Evolutionary conservation across 2,329 filamentous ascomycete genomes (phyloP).

Genomic region (Aspergillus transmontanensis): DNA sequence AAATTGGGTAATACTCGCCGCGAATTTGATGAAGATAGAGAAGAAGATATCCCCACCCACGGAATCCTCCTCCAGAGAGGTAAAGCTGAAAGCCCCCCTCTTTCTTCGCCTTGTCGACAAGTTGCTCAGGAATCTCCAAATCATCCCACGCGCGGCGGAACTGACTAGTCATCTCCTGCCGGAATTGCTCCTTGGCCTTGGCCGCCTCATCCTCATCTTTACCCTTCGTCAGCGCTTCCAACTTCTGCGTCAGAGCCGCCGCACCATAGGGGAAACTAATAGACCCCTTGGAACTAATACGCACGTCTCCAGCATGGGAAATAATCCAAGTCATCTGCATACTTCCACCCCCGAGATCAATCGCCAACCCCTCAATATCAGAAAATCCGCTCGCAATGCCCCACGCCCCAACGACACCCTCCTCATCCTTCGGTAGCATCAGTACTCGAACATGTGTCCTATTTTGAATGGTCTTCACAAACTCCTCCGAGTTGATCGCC

Average conservation of each 20-base stretch:
- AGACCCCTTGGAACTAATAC: conserved; percentile 57
- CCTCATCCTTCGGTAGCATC: conserved; percentile 75
- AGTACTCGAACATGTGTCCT: conserved; percentile 68
- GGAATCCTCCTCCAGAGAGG: conserved; percentile 83
- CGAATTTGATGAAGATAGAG: conserved; percentile 73
- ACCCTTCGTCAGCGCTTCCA: conserved; percentile 49
- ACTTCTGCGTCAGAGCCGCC: conserved; percentile 62
- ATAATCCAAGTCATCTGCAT: conserved; percentile 70
- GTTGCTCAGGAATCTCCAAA: conserved; percentile 58
- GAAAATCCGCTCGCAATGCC: conserved; percentile 76
- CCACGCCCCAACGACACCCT: conserved; percentile 79
- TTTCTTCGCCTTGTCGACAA: conserved; percentile 47
- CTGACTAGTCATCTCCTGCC: conserved; percentile 51
- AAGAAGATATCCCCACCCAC: conserved; percentile 84
- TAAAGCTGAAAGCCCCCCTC: conserved; percentile 68
- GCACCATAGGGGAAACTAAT: conserved; percentile 70
- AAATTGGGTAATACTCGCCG: conserved; percentile 71
- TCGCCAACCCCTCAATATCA: conserved; percentile 71
- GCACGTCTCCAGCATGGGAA: conserved; percentile 52
- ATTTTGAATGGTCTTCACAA: conserved; percentile 65
- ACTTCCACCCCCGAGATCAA: conserved; percentile 76
- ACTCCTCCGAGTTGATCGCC: conserved; percentile 71
- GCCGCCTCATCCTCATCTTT: conserved; percentile 41
- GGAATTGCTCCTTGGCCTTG: conserved; percentile 43
- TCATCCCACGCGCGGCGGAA: conserved; percentile 63